These are phyloP conservation scores for Chlamydomonas incerta DNA, from an alignment of 139 green algal species.

Conservation along the genomic window DNA sequence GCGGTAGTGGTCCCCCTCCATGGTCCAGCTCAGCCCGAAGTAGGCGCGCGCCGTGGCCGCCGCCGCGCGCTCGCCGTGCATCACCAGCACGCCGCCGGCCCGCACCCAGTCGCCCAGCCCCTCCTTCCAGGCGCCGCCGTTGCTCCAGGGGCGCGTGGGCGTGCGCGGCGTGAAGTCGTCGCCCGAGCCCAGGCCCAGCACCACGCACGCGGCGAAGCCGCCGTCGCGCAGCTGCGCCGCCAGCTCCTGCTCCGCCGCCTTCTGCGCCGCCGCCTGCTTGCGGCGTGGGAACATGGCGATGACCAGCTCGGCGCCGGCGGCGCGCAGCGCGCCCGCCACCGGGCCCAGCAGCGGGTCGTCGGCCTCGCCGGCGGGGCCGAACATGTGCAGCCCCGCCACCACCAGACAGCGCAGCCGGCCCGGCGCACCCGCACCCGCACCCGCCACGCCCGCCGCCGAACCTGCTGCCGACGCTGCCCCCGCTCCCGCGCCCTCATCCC, in stretches of 20 bases:
- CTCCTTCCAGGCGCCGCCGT: not conserved
- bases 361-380: not conserved
- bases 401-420: too few relatives aligned
- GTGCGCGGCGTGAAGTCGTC: conserved; percentile 10
- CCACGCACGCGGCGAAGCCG: conserved; percentile 6
- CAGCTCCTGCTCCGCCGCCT: not conserved
- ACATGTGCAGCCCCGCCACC: not conserved
- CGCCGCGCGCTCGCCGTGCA: conserved; percentile 23
- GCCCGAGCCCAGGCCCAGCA: conserved; percentile 21
- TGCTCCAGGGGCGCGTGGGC: conserved; percentile 1
- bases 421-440: too few relatives aligned
- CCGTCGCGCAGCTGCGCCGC: not conserved
- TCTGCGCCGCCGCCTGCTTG: too few relatives aligned
- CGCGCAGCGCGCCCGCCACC: not conserved
- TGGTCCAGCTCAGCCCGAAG: conserved; percentile 20
- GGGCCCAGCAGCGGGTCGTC: not conserved
- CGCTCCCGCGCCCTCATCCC: not conserved
- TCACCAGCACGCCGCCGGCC: conserved; percentile 3
- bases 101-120: conserved; percentile 23
- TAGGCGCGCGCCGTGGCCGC: conserved; percentile 19
- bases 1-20: conserved; percentile 26
- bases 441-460: not conserved
- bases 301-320: not conserved
- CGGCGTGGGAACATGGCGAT: not conserved
- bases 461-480: not conserved